Conservation (phyloP, 2,329 filamentous ascomycete species). For the Penicillium occitanis region DNA sequence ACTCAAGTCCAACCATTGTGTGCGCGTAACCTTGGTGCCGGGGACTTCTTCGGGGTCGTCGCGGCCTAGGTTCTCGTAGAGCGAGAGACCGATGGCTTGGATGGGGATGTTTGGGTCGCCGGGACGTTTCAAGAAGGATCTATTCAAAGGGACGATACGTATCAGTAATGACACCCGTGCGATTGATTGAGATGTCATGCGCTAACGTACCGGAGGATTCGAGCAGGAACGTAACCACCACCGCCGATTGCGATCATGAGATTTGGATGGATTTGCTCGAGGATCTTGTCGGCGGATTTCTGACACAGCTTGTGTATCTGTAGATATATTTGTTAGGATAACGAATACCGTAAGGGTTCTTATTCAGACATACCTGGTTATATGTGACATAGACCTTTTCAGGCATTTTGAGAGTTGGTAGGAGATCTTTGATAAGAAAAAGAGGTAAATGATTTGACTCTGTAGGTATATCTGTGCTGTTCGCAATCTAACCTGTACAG, state of each 20-base stretch:
- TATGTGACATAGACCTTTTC: slow-evolving; percentile 89
- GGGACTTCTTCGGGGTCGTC: slow-evolving; percentile 68
- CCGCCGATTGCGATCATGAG: slow-evolving; percentile 99
- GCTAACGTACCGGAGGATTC: slow-evolving; percentile 72
- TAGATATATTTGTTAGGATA: slow-evolving; percentile 15
- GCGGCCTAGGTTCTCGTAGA: slow-evolving; percentile 81
- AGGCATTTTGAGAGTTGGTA: slow-evolving; percentile 60
- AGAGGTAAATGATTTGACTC: not conserved
- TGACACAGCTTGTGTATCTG: slow-evolving; percentile 98
- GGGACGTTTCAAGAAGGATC: slow-evolving; percentile 88
- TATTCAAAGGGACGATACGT: slow-evolving; percentile 23
- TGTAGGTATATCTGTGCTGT: not conserved
- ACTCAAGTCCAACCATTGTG: slow-evolving; percentile 94
- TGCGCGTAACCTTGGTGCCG: slow-evolving; percentile 93
- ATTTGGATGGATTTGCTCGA: slow-evolving; percentile 83
- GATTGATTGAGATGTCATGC: not conserved
- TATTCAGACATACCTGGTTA: slow-evolving; percentile 69
- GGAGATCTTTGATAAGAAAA: not conserved
- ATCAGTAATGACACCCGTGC: not conserved
- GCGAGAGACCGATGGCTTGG: slow-evolving; percentile 95
- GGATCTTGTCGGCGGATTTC: slow-evolving; percentile 74
- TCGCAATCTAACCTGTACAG: not conserved
- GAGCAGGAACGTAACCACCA: slow-evolving; percentile 93
- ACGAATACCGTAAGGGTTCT: not conserved
- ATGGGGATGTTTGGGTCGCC: slow-evolving; percentile 94